A percentile compares a stretch with the other conserved stretches of the same genome.
These are phyloP conservation scores for Fusarium albidum DNA, from an alignment of 2,329 filamentous ascomycete genomes.

Conservation along the genomic window DNA sequence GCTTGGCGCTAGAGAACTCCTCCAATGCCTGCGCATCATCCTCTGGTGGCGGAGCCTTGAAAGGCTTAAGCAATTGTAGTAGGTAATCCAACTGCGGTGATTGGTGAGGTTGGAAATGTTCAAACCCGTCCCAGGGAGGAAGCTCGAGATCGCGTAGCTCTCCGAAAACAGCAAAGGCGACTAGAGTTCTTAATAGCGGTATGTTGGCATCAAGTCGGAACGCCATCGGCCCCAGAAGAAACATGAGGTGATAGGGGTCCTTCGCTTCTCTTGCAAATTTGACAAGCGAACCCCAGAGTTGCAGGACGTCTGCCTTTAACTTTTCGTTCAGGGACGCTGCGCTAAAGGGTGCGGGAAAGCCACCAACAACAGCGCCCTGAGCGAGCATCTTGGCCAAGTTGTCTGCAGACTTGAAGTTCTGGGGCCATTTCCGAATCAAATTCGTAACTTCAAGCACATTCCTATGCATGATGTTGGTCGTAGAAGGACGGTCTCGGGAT, in stretches of 20 bases:
- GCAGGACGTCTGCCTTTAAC: slow-evolving; percentile 27
- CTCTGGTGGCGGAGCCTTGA: slow-evolving; percentile 14
- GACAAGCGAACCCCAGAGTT: slow-evolving; percentile 34
- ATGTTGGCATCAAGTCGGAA: slow-evolving; percentile 33
- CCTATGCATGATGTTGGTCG: slow-evolving; percentile 26
- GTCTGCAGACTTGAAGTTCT: slow-evolving; percentile 28
- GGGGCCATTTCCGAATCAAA: slow-evolving; percentile 25
- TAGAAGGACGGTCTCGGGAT: slow-evolving; percentile 33
- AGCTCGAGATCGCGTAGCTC: slow-evolving; percentile 26
- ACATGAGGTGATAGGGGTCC: slow-evolving; percentile 34
- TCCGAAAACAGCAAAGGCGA: slow-evolving; percentile 33
- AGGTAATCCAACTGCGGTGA: slow-evolving; percentile 29
- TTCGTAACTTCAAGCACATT: slow-evolving; percentile 36
- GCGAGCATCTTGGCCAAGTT: slow-evolving; percentile 28
- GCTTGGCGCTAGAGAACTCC: slow-evolving; percentile 34
- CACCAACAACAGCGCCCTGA: slow-evolving; percentile 22
- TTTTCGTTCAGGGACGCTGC: slow-evolving; percentile 30
- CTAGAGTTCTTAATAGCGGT: slow-evolving; percentile 29
- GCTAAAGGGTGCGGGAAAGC: slow-evolving; percentile 25
- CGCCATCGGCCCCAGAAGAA: slow-evolving; percentile 33
- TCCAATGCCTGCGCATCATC: slow-evolving; percentile 16
- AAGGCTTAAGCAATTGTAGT: slow-evolving; percentile 31
- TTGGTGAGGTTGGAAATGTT: slow-evolving; percentile 34
- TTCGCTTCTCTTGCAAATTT: slow-evolving; percentile 7
- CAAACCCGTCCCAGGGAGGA: slow-evolving; percentile 33